A percentile compares a stretch with the other conserved stretches of the same genome.
Evolutionary conservation across 371 early-diverging fungal genomes (phyloP).

Genomic region (Paraphysoderma sedebokerense): DNA sequence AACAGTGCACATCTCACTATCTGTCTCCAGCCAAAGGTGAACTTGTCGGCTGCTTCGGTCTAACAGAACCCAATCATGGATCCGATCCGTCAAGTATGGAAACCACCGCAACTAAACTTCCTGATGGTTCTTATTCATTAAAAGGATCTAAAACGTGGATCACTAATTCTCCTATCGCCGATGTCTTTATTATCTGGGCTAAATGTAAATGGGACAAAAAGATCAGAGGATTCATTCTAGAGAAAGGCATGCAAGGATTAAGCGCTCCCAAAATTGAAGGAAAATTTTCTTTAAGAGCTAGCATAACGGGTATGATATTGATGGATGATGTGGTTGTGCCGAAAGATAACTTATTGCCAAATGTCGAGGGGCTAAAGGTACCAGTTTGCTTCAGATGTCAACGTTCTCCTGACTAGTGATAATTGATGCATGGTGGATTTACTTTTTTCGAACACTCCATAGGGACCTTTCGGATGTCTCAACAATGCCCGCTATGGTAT

Average conservation of each 20-base stretch:
- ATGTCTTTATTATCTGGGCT: slow-evolving; percentile 97
- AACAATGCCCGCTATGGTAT: slow-evolving; percentile 97
- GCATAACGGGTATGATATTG: slow-evolving; percentile 94
- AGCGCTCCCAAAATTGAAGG: slow-evolving; percentile 80
- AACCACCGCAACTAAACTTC: slow-evolving; percentile 54
- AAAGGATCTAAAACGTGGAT: slow-evolving; percentile 96
- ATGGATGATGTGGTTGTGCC: slow-evolving; percentile 95
- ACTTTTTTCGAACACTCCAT: not conserved
- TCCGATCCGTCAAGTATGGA: slow-evolving; percentile 91
- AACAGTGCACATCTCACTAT: too few relatives aligned
- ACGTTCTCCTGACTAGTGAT: not conserved
- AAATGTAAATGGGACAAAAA: slow-evolving; percentile 63
- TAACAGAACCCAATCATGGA: slow-evolving; percentile 98
- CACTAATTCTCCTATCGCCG: slow-evolving; percentile 95
- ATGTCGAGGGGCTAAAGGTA: slow-evolving; percentile 67
- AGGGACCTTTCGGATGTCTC: slow-evolving; percentile 91
- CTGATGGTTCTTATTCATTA: slow-evolving; percentile 57
- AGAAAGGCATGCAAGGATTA: slow-evolving; percentile 79
- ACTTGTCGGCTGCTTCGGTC: slow-evolving; percentile 79
- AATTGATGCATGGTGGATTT: not conserved
- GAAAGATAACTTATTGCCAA: slow-evolving; percentile 70
- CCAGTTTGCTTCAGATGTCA: not conserved
- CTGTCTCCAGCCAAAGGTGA: slow-evolving; percentile 84
- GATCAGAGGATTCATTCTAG: slow-evolving; percentile 89
- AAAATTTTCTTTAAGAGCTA: slow-evolving; percentile 88